A percentile compares a stretch with the other conserved stretches of the same genome.
phyloP scores from a whole-genome alignment of 1,284 basidiomycete species.

The Naganishia albida region DNA sequence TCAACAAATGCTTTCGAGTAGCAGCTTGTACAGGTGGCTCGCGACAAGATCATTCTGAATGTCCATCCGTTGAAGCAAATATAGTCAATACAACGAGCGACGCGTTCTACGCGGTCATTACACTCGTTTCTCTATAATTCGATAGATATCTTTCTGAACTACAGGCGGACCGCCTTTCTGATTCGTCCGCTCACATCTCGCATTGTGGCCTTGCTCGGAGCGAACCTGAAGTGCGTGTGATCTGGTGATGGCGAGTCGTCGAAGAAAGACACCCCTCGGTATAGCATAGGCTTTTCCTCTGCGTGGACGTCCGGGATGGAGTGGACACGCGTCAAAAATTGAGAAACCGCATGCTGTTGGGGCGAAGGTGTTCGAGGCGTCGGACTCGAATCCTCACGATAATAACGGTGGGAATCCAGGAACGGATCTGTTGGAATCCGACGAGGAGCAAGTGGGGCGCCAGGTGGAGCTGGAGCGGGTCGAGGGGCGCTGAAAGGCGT shows the following conservation, averaged over 20 bases:
- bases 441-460: constrained; percentile 1
- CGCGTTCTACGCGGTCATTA: no score
- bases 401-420: no score
- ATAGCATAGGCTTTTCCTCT: not conserved
- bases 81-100: no score
- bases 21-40: not conserved
- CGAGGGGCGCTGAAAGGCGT: constrained; percentile 28
- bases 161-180: constrained; percentile 9
- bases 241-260: constrained; percentile 17
- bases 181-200: constrained; percentile 15
- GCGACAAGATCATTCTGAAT: not conserved
- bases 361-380: constrained; percentile 17
- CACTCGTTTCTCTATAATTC: not conserved
- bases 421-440: not conserved
- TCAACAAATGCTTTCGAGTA: not conserved
- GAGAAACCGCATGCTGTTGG: not conserved
- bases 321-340: not conserved
- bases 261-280: constrained; percentile 15
- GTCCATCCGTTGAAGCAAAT: no score
- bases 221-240: constrained; percentile 20
- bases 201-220: constrained; percentile 13
- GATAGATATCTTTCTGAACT: not conserved
- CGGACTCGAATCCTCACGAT: not conserved
- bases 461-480: constrained; percentile 27
- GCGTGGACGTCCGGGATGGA: not conserved